Base-by-base conservation (phyloP, 306 rosid species). In the Acacia melanoxylon region DNA sequence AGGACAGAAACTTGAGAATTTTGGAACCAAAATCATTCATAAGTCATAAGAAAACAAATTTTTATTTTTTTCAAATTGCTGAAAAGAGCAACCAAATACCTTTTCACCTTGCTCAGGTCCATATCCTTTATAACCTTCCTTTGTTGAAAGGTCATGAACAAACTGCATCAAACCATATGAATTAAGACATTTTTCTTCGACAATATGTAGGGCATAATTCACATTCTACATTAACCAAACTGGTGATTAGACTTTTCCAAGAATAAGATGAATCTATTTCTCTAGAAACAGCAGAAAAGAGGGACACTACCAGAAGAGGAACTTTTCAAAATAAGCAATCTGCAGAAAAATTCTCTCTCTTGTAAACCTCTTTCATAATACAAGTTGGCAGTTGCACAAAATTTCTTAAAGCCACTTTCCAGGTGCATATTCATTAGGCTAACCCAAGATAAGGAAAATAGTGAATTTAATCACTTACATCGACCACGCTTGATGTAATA, bases 31-130 rank as follows among this genome's bases (percentile, higher is more conserved):
- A 37, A 41, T 71, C 20, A 68, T 79, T 35, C 58, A 68, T 70
- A 29, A 14, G 41, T 42, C 12, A 75, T 4, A 68, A 69, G 8
- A 71, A 54, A 75, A 10, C 35, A 8, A 41, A 5, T 31, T 42
- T 9, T 31, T 29, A 1, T 9, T 31, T 51, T 29, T n/a, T 9
- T 15, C n/a, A 37, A 69, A 76, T 59, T 63, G 15, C 59, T 72
- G 48, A 79, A 85, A 85, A n/a, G 78, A 68, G 75, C 20, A 76
- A 22, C 46, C 61, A n/a, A 52, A 59, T 89, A 92, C 97, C 97
- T 91, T 85, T 81, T 86, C 86, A 65, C 94, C 97, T 71, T 92
- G 97, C 87, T 92, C 97, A 33, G 92, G 92, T 76, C 97, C 94
- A 87, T 91, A 92, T 65, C 97, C 94, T 74, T 83, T 85, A 79